Base-by-base conservation (phyloP, 2,329 filamentous ascomycete genomes). In the Colletotrichum siamense region DNA sequence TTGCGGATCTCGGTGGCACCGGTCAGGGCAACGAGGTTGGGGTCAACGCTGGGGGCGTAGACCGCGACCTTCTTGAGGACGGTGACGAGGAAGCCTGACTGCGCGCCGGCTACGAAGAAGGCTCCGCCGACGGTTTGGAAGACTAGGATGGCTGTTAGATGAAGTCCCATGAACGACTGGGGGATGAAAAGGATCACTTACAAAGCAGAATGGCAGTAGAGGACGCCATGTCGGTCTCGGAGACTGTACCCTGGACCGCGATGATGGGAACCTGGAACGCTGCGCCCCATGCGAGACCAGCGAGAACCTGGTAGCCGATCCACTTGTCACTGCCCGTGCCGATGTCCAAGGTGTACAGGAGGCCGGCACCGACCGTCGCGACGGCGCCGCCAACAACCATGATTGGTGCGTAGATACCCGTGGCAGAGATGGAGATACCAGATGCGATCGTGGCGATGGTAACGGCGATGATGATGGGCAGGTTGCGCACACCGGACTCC, bases 1-100 rank as follows among this genome's bases (percentile, higher is more conserved):
- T 81, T 75, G 78, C 91, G 89, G 49, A 95, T 86, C 78, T 91
- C 88, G 0, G 92, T 94, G 5, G 89, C 88, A 18, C 88, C 88
- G 0, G 86, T 86, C 3, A 84, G 79, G 39, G 88, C 81, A 6
- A 90, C 84, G 1, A 79, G 78, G 8, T 71, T 78, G 12, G 85
- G 81, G 78, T 84, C 81, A 44, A 89, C 81, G 5, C 80, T 78
- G 7, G 87, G 86, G 4, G 83, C 84, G n/a, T 80, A 78, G 22
- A 77, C 76, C 10, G 81, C 73, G 30, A 88, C 81, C 30, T 82
- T 79, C 8, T 78, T 78, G 52, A 88, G 77, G 78, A 90, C 84
- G 28, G 85, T 84, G 78, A 89, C 88, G 69, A 88, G 81, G 76
- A 90, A 89, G 32, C 86, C 86, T 4, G 86, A 85, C 79, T 90